Percentiles rank a stretch among this genome's conserved stretches.
Conservation (phyloP, 1,284 basidiomycete species). For the Ganoderma multipileum region DNA sequence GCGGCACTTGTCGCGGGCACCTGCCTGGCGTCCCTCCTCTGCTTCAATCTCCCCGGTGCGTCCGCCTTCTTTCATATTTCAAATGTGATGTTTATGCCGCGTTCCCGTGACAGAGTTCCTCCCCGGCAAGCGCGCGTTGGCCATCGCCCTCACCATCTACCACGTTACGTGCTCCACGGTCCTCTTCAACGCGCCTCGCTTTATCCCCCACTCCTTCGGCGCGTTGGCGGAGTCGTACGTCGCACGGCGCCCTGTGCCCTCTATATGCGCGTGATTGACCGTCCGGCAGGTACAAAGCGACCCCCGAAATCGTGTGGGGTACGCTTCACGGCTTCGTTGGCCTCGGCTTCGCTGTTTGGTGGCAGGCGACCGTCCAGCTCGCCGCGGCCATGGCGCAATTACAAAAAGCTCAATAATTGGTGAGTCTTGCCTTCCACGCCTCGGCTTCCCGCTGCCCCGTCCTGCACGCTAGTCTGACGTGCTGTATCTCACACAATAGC, state of each 20-base stretch:
- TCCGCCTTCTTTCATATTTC: constrained; percentile 27
- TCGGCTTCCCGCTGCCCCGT: background rate
- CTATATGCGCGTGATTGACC: constrained; percentile 5
- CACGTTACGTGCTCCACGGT: constrained; percentile 78
- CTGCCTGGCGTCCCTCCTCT: constrained; percentile 65
- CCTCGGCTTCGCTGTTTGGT: constrained; percentile 73
- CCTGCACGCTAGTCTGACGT: background rate
- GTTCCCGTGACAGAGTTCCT: constrained; percentile 66
- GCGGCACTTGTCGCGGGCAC: constrained; percentile 63
- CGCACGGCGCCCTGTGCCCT: background rate
- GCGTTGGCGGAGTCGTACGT: constrained; percentile 64
- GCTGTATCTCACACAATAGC: background rate
- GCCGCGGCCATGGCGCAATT: constrained; percentile 47
- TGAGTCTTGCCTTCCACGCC: background rate
- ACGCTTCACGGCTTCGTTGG: constrained; percentile 71
- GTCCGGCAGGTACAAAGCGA: constrained; percentile 41
- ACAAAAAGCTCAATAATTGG: constrained; percentile 36
- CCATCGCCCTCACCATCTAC: constrained; percentile 78
- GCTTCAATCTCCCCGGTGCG: constrained; percentile 69
- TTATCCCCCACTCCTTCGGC: constrained; percentile 79
- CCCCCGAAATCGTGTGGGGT: constrained; percentile 75
- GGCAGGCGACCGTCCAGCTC: constrained; percentile 71
- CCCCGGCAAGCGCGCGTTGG: constrained; percentile 84
- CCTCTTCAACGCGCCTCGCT: constrained; percentile 77
- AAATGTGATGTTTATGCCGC: background rate